Conservation (phyloP, 1,139 yeast genomes). For the Spencermartinsiella ligniputridi region DNA sequence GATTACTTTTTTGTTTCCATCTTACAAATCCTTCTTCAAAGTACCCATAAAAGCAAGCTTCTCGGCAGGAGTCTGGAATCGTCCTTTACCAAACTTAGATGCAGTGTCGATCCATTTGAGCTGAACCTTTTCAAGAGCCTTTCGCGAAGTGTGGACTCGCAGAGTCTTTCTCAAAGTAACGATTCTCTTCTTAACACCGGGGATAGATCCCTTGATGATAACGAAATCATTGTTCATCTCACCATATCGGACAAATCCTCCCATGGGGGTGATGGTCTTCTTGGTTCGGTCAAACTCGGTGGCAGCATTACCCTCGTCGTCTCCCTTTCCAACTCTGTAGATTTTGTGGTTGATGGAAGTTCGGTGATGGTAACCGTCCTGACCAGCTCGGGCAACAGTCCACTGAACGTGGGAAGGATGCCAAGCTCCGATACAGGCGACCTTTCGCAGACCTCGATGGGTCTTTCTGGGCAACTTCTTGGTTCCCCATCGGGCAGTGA, state of each 20-base stretch:
- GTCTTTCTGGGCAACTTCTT: slow-evolving; percentile 99
- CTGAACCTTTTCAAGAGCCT: slow-evolving; percentile 92
- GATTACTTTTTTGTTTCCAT: too few species aligned
- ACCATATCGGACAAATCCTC: slow-evolving; percentile 99
- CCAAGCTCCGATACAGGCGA: slow-evolving; percentile 99
- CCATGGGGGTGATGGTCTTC: slow-evolving; percentile 99
- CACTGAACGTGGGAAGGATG: slow-evolving; percentile 99
- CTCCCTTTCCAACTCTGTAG: slow-evolving; percentile 98
- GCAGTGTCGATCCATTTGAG: slow-evolving; percentile 99
- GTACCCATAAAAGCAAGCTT: slow-evolving; percentile 99
- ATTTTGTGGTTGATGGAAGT: slow-evolving; percentile 99
- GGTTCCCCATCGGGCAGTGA: slow-evolving; percentile 99
- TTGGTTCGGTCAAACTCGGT: slow-evolving; percentile 99
- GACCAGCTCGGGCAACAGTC: slow-evolving; percentile 99
- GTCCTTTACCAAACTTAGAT: slow-evolving; percentile 99
- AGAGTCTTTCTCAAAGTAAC: slow-evolving; percentile 98
- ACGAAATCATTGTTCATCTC: slow-evolving; percentile 94
- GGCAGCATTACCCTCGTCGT: slow-evolving; percentile 89
- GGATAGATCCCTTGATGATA: slow-evolving; percentile 97
- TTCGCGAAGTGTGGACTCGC: slow-evolving; percentile 96
- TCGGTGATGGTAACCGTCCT: slow-evolving; percentile 99
- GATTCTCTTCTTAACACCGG: slow-evolving; percentile 99
- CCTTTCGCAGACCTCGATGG: slow-evolving; percentile 99
- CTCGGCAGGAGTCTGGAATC: slow-evolving; percentile 99
- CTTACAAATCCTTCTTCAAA: slow-evolving; percentile 82